Base-by-base conservation (phyloP, 2,329 filamentous ascomycete genomes). In the Periconia sp. region DNA sequence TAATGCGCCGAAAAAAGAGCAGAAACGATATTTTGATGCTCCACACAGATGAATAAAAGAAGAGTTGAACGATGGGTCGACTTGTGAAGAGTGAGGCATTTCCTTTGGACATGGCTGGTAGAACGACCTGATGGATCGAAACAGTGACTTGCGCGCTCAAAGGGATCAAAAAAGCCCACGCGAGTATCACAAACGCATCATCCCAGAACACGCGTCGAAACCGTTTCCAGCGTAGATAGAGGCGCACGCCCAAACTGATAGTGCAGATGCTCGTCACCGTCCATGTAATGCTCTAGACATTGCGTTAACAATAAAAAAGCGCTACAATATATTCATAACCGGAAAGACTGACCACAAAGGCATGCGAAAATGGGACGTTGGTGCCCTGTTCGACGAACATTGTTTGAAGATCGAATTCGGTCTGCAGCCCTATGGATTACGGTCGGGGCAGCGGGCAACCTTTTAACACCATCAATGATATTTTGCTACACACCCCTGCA, bases 41-140 rank as follows among this genome's bases (percentile, higher is more conserved):
- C 58, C 58, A 63, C 9, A 63, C 27, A 1, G 53, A 48, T 3
- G 49, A 52, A 27, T 58, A 61, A n/a, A 61, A 55, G 5, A 58
- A 18, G 49, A 58, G 53, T 2, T 48, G 45, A 10, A 57, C 49
- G 20, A 53, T 37, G 40, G 53, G 55, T n/a, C 53, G 41, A 41
- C 55, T 53, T 10, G 52, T 50, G 20, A 55, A 53, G 20, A 33
- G 18, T 27, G 50, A 37, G 42, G 53, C 42, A 15, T 59, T 55
- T n/a, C 15, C 15, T 13, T 37, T 37, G 10, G 33, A 5, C 33
- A n/a, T 37, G 5, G 33, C 15, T 3, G 33, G 11, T 37, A 27
- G 23, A 8, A 27, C 23, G 23, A 5, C 13, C 10, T 37, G 33
- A 37, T 37, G 2, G 49, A 20, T 15, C 49, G 54, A 14, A 48